These are phyloP conservation scores for Knufia petricola DNA, from an alignment of 2,329 filamentous ascomycete genomes.

Conservation along the genomic window DNA sequence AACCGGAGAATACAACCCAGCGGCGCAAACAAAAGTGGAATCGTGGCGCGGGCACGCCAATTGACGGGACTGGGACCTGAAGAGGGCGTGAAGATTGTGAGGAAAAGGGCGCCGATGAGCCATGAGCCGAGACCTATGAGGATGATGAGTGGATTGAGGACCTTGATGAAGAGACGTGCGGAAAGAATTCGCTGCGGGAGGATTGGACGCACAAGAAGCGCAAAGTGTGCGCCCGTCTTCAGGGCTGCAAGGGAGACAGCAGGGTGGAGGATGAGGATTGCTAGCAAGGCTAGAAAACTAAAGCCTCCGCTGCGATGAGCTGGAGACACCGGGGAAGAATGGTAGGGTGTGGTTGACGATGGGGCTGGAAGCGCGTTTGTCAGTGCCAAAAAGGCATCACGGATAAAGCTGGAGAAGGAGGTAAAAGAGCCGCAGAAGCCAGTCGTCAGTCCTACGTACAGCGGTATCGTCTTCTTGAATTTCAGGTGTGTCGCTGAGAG, in stretches of 20 bases:
- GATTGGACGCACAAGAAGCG: conserved; percentile 47
- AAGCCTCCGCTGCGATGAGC: conserved; percentile 57
- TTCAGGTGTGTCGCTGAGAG: conserved; percentile 21
- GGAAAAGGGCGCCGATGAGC: conserved; percentile 57
- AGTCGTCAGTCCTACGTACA: conserved; percentile 72
- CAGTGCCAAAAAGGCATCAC: conserved; percentile 66
- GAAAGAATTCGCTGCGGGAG: conserved; percentile 47
- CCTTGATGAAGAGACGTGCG: conserved; percentile 42
- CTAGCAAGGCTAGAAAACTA: conserved; percentile 66
- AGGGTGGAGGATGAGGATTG: conserved; percentile 59
- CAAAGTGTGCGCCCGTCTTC: conserved; percentile 61
- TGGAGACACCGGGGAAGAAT: conserved; percentile 24
- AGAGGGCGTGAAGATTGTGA: conserved; percentile 58
- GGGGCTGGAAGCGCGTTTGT: conserved; percentile 56
- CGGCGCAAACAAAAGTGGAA: conserved; percentile 69
- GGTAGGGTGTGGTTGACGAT: conserved; percentile 31
- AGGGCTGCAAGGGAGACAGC: conserved; percentile 59
- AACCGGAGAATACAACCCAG: conserved; percentile 63
- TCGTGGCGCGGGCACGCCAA: conserved; percentile 66
- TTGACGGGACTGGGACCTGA: conserved; percentile 23
- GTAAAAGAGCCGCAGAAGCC: conserved; percentile 86
- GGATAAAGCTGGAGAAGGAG: conserved; percentile 71
- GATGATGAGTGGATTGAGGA: conserved; percentile 53
- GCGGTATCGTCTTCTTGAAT: conserved; percentile 67
- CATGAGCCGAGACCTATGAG: conserved; percentile 60